Conservation (phyloP, 2,329 filamentous ascomycete genomes). For the Colletotrichum limetticola region DNA sequence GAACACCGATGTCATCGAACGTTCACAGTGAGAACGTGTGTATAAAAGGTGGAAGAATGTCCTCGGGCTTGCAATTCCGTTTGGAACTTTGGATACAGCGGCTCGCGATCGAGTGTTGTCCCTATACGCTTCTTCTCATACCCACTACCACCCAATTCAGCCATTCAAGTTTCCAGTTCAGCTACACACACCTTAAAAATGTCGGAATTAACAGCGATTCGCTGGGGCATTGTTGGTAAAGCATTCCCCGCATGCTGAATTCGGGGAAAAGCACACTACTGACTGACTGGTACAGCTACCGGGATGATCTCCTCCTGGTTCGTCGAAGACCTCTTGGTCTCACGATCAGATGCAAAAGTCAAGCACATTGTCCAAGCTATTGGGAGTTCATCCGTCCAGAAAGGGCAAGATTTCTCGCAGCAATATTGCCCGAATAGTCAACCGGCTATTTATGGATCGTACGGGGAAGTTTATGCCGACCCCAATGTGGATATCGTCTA, state of each 20-base stretch:
- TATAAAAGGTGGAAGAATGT: too few relatives aligned
- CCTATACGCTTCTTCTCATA: too few relatives aligned
- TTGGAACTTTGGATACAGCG: too few relatives aligned
- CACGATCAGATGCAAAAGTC: conserved; percentile 47
- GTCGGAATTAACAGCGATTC: conserved; percentile 37
- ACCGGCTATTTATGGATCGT: conserved; percentile 51
- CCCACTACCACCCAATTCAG: too few relatives aligned
- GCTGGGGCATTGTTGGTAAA: conserved; percentile 47
- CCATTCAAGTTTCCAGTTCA: too few relatives aligned
- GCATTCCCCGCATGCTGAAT: background rate
- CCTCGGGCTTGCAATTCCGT: too few relatives aligned
- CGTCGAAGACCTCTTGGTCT: conserved; percentile 52
- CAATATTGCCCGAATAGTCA: conserved; percentile 42
- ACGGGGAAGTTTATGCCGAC: conserved; percentile 52
- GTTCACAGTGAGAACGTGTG: too few relatives aligned
- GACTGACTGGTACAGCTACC: conserved; percentile 38
- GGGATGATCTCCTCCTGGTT: conserved; percentile 56
- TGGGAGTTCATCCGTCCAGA: conserved; percentile 51
- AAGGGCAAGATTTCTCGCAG: conserved; percentile 50
- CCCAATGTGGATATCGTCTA: conserved; percentile 56
- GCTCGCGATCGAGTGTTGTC: too few relatives aligned
- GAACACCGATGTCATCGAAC: too few relatives aligned
- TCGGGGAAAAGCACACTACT: background rate
- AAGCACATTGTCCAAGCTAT: conserved; percentile 55
- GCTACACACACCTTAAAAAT: background rate